These are phyloP conservation scores for Rhizoclosmatium globosum DNA, from an alignment of 192 early-diverging fungal species.

Conservation along the genomic window DNA sequence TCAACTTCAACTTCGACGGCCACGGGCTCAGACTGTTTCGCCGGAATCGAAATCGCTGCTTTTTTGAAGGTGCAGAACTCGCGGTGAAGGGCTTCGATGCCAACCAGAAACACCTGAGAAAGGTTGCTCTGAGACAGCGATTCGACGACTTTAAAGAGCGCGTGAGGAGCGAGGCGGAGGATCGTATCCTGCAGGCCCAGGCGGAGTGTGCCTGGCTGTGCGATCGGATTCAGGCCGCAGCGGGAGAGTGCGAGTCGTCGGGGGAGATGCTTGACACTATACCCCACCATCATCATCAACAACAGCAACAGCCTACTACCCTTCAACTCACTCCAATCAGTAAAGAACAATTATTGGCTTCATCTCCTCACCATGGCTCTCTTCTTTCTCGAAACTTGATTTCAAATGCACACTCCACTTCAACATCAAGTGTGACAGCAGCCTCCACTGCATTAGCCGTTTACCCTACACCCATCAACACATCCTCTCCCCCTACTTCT, in stretches of 20 bases:
- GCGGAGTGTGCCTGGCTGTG: slow-evolving; percentile 35
- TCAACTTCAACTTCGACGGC: background rate
- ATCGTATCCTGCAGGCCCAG: slow-evolving; percentile 18
- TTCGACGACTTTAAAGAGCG: slow-evolving; percentile 17
- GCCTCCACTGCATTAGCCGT: background rate
- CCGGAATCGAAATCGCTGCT: background rate
- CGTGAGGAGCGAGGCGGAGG: slow-evolving; percentile 9
- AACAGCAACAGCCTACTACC: background rate
- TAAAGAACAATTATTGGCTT: background rate
- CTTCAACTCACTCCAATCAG: background rate
- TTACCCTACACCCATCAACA: background rate
- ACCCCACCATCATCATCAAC: background rate
- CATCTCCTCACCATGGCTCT: background rate
- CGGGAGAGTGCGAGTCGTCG: slow-evolving; percentile 15
- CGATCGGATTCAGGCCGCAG: slow-evolving; percentile 27
- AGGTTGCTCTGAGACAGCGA: background rate
- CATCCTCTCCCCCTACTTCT: background rate
- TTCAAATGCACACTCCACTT: background rate
- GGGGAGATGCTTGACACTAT: background rate
- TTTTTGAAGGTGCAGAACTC: background rate
- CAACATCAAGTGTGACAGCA: background rate
- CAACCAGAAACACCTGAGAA: slow-evolving; percentile 7
- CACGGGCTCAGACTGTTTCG: background rate
- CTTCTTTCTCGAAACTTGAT: background rate
- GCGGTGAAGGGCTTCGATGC: background rate